Evolutionary conservation across 179 eudicot genomes (phyloP), one percentile per base, ranked within the genome.

Genomic region (Silene coronaria): DNA sequence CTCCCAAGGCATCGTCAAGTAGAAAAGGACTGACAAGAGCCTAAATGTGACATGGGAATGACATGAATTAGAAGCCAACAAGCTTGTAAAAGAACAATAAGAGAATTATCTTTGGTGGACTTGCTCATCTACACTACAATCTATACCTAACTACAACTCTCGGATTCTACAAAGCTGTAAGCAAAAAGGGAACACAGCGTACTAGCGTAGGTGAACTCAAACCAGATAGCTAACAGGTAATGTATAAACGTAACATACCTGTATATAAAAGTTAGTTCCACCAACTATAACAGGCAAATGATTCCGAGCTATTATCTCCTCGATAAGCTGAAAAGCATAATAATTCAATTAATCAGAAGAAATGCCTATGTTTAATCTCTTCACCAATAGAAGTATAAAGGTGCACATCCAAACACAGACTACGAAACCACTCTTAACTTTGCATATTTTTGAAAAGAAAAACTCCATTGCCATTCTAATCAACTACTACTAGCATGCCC

Each of bases 21-120:
- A 95, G 90, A 72, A 92, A 91, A 30, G 86, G 88, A 75, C 91
- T 95, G 75, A 91, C 91, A 72, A 95, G 97, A 78, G 99, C 96
- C 99, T 95, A 77, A 38, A 70, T 32, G 61, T 8, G 32, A 28
- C 62, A 70, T 22, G 34, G 59, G 11, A 71, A 2, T 51, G 24
- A 16, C 36, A 26, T 2, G 14, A 36, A 32, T 53, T 12, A 55
- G 32, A 21, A 30, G 61, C 12, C 68, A 60, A 32, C 5, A 13
- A 75, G 55, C 16, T 64, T 21, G 21, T n/a, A 24, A 42, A 1
- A 58, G 53, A 67, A 42, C 13, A 13, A 9, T 42, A 11, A 11
- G 3, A 28, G 32, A 3, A 28, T 1, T 10, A 9, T 42, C 3
- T 42, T 11, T 42, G 7, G 45, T 9, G 48, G 48, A 10, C 14